phyloP scores from a whole-genome alignment of 2,329 filamentous ascomycete genomes.

The Tolypocladium tundrense region DNA sequence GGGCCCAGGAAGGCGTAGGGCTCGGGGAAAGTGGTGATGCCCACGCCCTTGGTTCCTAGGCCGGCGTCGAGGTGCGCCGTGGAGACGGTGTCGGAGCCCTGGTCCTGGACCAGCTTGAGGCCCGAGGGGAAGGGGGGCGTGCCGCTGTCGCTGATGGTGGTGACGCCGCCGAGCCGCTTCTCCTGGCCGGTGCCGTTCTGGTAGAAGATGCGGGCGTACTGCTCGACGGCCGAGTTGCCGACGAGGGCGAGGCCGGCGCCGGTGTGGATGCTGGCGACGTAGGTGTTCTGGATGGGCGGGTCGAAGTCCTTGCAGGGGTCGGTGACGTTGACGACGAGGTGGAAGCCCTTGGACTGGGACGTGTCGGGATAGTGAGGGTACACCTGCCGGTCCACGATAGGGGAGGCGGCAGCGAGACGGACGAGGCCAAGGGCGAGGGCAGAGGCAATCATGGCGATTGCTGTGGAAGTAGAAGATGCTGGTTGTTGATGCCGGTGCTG shows the following conservation, averaged over 20 bases:
- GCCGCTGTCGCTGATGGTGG: conserved; percentile 27
- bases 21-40: conserved; percentile 19
- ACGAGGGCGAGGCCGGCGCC: conserved; percentile 29
- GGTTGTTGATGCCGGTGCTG: neutral
- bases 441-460: conserved; percentile 5
- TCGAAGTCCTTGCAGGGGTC: conserved; percentile 23
- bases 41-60: conserved; percentile 20
- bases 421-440: conserved; percentile 7
- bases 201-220: conserved; percentile 29
- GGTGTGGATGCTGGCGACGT: conserved; percentile 27
- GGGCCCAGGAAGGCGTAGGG: conserved; percentile 18
- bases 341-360: conserved; percentile 20
- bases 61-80: conserved; percentile 17
- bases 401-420: conserved; percentile 11
- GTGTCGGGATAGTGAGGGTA: conserved; percentile 5
- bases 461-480: neutral
- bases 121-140: conserved; percentile 25
- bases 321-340: conserved; percentile 31
- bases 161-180: conserved; percentile 12
- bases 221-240: conserved; percentile 19
- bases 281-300: conserved; percentile 25
- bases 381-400: conserved; percentile 3
- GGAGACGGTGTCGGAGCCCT: conserved; percentile 18
- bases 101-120: conserved; percentile 15
- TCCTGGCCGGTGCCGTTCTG: conserved; percentile 33